These are phyloP conservation scores for Rhizopus microsporus DNA, from an alignment of 371 early-diverging fungal species.

Conservation along the genomic window DNA sequence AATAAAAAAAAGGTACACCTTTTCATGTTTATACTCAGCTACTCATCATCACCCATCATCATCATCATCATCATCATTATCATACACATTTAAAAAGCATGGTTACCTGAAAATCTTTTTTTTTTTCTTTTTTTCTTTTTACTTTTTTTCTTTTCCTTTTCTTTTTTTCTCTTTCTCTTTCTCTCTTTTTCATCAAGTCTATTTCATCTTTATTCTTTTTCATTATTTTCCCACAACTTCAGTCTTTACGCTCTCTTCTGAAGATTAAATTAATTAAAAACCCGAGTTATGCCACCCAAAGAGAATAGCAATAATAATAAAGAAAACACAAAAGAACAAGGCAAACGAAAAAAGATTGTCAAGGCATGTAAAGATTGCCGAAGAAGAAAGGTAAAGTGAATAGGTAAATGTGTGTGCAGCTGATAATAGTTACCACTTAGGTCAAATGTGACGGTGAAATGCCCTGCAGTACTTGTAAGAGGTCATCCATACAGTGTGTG, in stretches of 20 bases:
- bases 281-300: constrained; percentile 16
- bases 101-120: constrained; percentile 7
- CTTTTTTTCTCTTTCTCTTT: constrained; percentile 5
- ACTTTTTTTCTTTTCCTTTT: constrained; percentile 6
- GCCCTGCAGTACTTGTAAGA: constrained; percentile 31
- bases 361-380: constrained; percentile 35
- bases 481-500: constrained; percentile 28
- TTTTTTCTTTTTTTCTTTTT: constrained; percentile 6
- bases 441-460: constrained; percentile 34
- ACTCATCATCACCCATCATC: no score
- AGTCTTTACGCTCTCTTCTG: not conserved
- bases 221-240: not conserved
- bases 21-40: not conserved
- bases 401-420: not conserved
- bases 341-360: constrained; percentile 31
- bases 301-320: constrained; percentile 15
- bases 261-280: not conserved
- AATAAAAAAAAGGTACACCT: not conserved
- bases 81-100: constrained; percentile 12
- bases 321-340: constrained; percentile 6
- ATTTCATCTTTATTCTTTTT: not conserved
- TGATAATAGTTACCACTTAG: constrained; percentile 3
- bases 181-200: constrained; percentile 4
- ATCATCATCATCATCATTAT: constrained; percentile 1
- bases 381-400: constrained; percentile 27